Base-by-base conservation (phyloP, 2,329 filamentous ascomycete genomes). In the Exophiala xenobiotica region DNA sequence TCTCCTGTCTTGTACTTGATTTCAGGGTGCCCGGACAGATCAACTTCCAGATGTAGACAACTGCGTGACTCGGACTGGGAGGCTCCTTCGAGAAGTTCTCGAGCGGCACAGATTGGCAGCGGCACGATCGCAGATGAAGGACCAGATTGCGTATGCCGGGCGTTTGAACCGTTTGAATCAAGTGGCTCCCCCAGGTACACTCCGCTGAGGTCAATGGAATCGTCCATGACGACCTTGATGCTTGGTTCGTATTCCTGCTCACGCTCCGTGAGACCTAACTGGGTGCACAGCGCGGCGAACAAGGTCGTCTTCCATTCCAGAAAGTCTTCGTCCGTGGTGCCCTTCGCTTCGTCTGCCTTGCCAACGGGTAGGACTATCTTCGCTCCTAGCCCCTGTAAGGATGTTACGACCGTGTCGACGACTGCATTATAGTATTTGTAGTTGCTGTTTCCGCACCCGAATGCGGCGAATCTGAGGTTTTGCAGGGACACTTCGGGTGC, bases 241-340 rank as follows among this genome's bases (percentile, higher is more conserved):
- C 87, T 82, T 46, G 92, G 88, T 69, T 95, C 87, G 67, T 96
- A 96, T 46, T 92, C 85, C 46, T 87, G 87, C 68, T 95, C 90
- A 50, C 88, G 87, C 73, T 96, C 91, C 70, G 95, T 85, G 48
- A 96, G 76, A 31, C 83, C 82, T 80, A 96, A 86, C 12, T 43
- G 49, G 0, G 12, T 23, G 18, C 43, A 35, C 8, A 52, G 20
- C 18, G 14, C 20, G 68, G 64, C 44, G 67, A 64, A 48, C 71
- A 71, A 14, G 60, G 53, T 3, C 65, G 61, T 23, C 55, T 73
- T 74, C 70, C 71, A 74, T 4, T 65, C 63, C 50, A 72, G 60
- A 44, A 70, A 75, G 46, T 72, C 67, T 56, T 74, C 72, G 44
- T 74, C 70, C 0, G 71, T 75, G 12, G 64, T 66, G n/a, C 70